Evolutionary conservation across 768 basidiomycete genomes (phyloP).

Genomic region (Rhodotorula paludigena): DNA sequence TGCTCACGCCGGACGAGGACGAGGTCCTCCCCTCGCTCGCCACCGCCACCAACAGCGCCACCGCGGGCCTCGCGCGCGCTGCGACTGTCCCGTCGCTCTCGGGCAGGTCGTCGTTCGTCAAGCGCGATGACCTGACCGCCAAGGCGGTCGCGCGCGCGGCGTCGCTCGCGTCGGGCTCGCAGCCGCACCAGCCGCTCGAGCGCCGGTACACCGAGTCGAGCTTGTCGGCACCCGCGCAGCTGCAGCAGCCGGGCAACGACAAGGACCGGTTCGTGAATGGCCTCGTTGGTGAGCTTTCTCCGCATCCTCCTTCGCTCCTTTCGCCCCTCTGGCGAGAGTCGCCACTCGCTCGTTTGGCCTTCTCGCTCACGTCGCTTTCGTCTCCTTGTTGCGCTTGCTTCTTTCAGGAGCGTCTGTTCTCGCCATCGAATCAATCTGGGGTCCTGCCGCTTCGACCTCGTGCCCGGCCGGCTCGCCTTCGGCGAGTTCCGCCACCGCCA

Average conservation of each 20-base stretch:
- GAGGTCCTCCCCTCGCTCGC: too few species aligned
- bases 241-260: neutral
- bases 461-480: neutral
- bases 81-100: neutral
- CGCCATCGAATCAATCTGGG: conserved; percentile 40
- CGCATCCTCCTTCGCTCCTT: neutral
- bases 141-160: conserved; percentile 4
- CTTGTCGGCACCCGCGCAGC: neutral
- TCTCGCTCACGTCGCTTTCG: neutral
- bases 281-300: conserved; percentile 16
- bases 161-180: neutral
- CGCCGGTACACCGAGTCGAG: neutral
- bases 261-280: conserved; percentile 29
- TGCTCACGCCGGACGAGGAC: conserved; percentile 10
- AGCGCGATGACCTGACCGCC: conserved; percentile 16
- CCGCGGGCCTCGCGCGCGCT: neutral
- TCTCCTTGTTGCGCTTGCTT: too few species aligned
- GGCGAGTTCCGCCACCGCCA: neutral
- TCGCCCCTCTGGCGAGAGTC: neutral
- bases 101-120: conserved; percentile 1
- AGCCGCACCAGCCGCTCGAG: neutral
- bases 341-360: neutral
- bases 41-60: too few species aligned
- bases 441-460: neutral
- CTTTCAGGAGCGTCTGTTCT: conserved; percentile 27